A percentile compares a stretch with the other conserved stretches of the same genome.
These are phyloP conservation scores for Trichosporon coremiiforme DNA, from an alignment of 1,284 basidiomycete genomes.

Conservation along the genomic window DNA sequence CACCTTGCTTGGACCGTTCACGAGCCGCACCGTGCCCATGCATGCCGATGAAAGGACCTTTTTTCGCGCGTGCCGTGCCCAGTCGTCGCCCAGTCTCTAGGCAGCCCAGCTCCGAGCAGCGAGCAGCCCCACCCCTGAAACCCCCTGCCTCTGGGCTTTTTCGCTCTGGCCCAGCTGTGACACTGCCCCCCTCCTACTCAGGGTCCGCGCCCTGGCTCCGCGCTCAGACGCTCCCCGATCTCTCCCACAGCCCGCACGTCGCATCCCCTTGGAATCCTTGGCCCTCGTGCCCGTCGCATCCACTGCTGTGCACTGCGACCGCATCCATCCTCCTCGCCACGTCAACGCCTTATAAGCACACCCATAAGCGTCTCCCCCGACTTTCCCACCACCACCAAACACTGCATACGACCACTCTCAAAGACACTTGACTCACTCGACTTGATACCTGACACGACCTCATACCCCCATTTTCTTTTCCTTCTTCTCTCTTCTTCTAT, in stretches of 20 bases:
- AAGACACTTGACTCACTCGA: too few species aligned
- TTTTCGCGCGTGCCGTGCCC: background rate
- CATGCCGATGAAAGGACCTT: background rate
- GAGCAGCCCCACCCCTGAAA: background rate
- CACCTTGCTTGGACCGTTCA: background rate
- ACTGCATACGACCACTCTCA: too few species aligned
- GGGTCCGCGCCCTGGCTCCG: conserved; percentile 8
- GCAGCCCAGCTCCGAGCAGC: background rate
- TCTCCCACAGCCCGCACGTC: background rate
- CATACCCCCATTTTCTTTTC: background rate
- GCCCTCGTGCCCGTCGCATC: conserved; percentile 7
- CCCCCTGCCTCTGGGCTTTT: background rate
- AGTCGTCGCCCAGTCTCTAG: too few species aligned
- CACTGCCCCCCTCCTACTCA: background rate
- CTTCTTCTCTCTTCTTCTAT: background rate
- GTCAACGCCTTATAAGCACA: conserved; percentile 13
- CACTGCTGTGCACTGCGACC: background rate
- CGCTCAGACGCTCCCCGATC: conserved; percentile 5
- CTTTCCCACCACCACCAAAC: conserved; percentile 8
- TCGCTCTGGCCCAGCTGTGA: conserved; percentile 3
- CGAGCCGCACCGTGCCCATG: background rate
- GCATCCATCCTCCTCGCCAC: conserved; percentile 11
- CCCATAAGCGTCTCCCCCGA: background rate
- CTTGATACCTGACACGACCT: conserved; percentile 8
- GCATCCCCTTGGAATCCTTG: background rate